Conservation (phyloP, 1,284 basidiomycete genomes). For the Fomitopsis palustris region DNA sequence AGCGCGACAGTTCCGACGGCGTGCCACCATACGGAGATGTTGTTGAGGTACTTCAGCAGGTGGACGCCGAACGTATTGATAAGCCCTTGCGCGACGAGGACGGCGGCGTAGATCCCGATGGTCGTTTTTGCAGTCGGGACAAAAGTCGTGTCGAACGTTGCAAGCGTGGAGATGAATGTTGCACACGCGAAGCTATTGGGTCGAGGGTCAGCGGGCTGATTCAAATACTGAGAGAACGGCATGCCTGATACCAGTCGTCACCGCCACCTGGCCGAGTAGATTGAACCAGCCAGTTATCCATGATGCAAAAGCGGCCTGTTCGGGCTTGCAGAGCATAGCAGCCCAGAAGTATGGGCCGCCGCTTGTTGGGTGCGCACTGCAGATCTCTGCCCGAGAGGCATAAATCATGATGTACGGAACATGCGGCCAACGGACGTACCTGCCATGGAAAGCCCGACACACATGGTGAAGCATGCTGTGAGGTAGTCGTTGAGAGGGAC, state of each 20-base stretch:
- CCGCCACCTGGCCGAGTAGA: slow-evolving; percentile 70
- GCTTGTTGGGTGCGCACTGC: slow-evolving; percentile 71
- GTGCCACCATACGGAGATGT: slow-evolving; percentile 72
- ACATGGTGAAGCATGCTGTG: slow-evolving; percentile 58
- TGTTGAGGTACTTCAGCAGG: slow-evolving; percentile 63
- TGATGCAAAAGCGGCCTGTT: slow-evolving; percentile 57
- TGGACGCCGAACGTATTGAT: slow-evolving; percentile 74
- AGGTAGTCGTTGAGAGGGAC: neutral
- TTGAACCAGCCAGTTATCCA: slow-evolving; percentile 79
- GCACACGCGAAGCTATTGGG: slow-evolving; percentile 59
- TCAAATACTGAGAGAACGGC: neutral
- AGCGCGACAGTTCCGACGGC: slow-evolving; percentile 64
- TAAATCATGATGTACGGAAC: neutral
- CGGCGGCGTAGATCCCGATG: slow-evolving; percentile 71
- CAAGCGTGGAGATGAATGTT: slow-evolving; percentile 62
- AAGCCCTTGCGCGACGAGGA: slow-evolving; percentile 62
- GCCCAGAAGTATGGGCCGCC: slow-evolving; percentile 79
- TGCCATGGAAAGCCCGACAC: slow-evolving; percentile 68
- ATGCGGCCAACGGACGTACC: slow-evolving; percentile 33
- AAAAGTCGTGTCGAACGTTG: slow-evolving; percentile 56
- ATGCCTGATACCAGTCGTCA: slow-evolving; percentile 71
- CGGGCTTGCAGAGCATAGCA: slow-evolving; percentile 59
- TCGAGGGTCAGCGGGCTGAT: neutral
- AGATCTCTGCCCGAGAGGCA: slow-evolving; percentile 44
- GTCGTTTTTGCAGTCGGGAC: slow-evolving; percentile 52